Conservation (phyloP, 305 asterid genomes). For the Fraxinus angustifolia region DNA sequence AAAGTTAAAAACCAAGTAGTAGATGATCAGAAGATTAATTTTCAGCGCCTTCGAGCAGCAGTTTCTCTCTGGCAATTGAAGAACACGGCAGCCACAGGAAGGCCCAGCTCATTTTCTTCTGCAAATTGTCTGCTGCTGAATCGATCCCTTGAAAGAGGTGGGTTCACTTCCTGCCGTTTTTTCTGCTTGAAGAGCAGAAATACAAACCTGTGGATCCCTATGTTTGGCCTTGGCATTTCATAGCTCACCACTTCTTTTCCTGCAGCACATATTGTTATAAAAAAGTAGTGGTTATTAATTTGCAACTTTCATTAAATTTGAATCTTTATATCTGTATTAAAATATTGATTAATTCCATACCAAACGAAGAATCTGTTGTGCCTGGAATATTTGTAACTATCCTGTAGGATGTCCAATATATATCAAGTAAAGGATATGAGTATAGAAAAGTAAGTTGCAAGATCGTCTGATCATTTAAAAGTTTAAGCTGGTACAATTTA, state of each 20-base stretch:
- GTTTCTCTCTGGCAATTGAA: constrained; percentile 94
- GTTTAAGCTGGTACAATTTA: background rate
- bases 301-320: background rate
- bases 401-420: constrained; percentile 38
- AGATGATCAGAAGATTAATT: background rate
- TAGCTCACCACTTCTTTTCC: constrained; percentile 73
- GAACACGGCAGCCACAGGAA: constrained; percentile 77
- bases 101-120: constrained; percentile 54
- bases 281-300: background rate
- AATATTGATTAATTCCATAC: constrained; percentile 31
- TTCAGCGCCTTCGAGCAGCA: constrained; percentile 60
- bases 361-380: constrained; percentile 80
- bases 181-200: constrained; percentile 73
- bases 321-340: background rate
- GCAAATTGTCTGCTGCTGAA: constrained; percentile 63
- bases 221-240: constrained; percentile 75
- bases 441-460: background rate
- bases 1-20: background rate
- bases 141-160: constrained; percentile 43
- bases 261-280: constrained; percentile 16
- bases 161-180: constrained; percentile 28
- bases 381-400: constrained; percentile 87
- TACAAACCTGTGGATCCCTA: constrained; percentile 81
- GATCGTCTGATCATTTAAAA: no score
- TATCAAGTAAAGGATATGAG: constrained; percentile 11